A percentile compares a stretch with the other conserved stretches of the same genome.
phyloP scores from a whole-genome alignment of 2,329 filamentous ascomycete genomes.

The Drechslerella stenobrocha region DNA sequence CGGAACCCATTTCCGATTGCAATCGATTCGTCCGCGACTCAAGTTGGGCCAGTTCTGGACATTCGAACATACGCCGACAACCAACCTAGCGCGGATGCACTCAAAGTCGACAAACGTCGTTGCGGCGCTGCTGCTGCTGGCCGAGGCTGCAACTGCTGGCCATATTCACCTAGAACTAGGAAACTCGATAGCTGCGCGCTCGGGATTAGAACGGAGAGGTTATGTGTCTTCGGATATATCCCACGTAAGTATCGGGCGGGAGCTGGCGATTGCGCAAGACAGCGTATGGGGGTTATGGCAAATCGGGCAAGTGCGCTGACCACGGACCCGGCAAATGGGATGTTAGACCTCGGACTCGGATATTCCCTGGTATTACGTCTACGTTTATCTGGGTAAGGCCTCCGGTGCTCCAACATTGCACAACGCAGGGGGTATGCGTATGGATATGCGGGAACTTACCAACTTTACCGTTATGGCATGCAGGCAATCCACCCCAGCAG shows the following conservation, averaged over 20 bases:
- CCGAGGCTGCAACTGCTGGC: slow-evolving; percentile 29
- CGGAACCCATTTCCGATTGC: not conserved
- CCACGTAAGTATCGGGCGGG: slow-evolving; percentile 21
- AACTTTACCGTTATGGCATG: not conserved
- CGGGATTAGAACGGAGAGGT: slow-evolving; percentile 27
- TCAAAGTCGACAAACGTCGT: slow-evolving; percentile 22
- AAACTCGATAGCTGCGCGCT: slow-evolving; percentile 34
- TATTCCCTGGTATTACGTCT: slow-evolving; percentile 39
- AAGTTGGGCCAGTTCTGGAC: not conserved
- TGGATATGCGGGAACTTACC: too few species aligned
- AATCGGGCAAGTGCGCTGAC: slow-evolving; percentile 24
- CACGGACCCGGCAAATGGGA: not conserved
- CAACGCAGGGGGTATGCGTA: slow-evolving; percentile 23
- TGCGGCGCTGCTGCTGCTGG: slow-evolving; percentile 19
- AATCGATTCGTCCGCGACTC: not conserved
- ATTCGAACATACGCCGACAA: not conserved
- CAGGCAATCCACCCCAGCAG: slow-evolving; percentile 30
- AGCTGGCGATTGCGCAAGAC: slow-evolving; percentile 33
- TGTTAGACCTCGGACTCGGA: slow-evolving; percentile 21
- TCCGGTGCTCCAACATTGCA: slow-evolving; percentile 1
- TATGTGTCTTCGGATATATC: slow-evolving; percentile 27
- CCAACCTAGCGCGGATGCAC: slow-evolving; percentile 14
- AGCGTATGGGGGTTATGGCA: not conserved
- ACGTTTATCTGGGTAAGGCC: slow-evolving; percentile 31
- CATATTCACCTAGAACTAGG: slow-evolving; percentile 40